A percentile compares a stretch with the other conserved stretches of the same genome.
phyloP scores from a whole-genome alignment of 805 yeast genomes.

The Candida ficus region DNA sequence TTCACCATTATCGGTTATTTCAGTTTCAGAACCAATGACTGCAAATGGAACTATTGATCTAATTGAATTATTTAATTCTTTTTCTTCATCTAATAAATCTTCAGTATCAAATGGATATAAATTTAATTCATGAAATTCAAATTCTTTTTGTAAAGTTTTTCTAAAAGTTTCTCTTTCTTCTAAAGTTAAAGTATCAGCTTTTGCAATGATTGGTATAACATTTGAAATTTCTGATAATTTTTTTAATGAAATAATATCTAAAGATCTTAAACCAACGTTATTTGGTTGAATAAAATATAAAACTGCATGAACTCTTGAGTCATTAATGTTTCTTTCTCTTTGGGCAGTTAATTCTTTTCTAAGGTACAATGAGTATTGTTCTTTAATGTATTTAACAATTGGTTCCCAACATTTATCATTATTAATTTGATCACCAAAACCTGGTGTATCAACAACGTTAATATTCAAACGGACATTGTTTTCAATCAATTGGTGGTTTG shows the following conservation, averaged over 20 bases:
- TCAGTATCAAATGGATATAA: slow-evolving; percentile 81
- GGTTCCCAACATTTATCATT: slow-evolving; percentile 98
- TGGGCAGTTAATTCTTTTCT: slow-evolving; percentile 94
- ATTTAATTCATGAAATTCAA: slow-evolving; percentile 63
- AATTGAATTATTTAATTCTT: slow-evolving; percentile 68
- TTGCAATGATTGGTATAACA: slow-evolving; percentile 93
- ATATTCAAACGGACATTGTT: slow-evolving; percentile 82
- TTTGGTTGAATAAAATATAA: slow-evolving; percentile 89
- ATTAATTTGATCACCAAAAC: slow-evolving; percentile 95
- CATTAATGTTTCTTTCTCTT: slow-evolving; percentile 76
- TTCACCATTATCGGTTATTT: slow-evolving; percentile 71
- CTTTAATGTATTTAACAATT: slow-evolving; percentile 87
- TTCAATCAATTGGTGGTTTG: slow-evolving; percentile 69
- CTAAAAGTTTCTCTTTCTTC: slow-evolving; percentile 81
- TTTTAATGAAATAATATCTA: slow-evolving; percentile 79
- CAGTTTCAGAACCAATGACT: slow-evolving; percentile 83
- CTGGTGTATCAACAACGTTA: slow-evolving; percentile 94
- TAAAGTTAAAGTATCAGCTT: slow-evolving; percentile 82
- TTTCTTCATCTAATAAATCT: slow-evolving; percentile 65
- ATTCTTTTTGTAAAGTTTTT: slow-evolving; percentile 70
- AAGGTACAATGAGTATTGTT: slow-evolving; percentile 86
- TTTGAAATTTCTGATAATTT: slow-evolving; percentile 86
- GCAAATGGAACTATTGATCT: slow-evolving; percentile 87
- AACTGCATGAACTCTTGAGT: slow-evolving; percentile 91
- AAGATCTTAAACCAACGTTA: slow-evolving; percentile 74